Base-by-base conservation (phyloP, 768 basidiomycete genomes). In the Lactarius vividus region DNA sequence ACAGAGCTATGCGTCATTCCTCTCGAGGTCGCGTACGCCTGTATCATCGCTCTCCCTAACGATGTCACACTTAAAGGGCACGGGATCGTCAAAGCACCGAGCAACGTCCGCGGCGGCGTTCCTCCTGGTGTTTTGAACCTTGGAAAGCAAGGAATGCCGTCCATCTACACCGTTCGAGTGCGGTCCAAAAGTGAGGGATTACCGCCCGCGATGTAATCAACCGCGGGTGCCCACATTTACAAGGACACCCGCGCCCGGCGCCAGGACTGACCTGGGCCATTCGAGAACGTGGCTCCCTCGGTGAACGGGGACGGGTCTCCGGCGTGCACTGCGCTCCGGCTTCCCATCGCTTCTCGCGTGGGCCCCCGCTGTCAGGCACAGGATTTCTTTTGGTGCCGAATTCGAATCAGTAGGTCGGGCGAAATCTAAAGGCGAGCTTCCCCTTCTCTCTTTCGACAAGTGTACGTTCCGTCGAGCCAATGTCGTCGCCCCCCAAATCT, bases 161-260 rank as follows among this genome's bases (percentile, higher is more conserved):
- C 44, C 44, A n/a, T 23, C 4, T 20, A 46, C 44, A 23, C 13
- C 53, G 7, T 54, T 31, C 16, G 28, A 6, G 28, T 29, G 18
- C 15, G 7, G 53, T 33, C 31, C 39, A 20, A 31, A 33, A 16
- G 9, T 65, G 64, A 61, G 64, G 55, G 64, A 65, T 57, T 65
- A 65, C 64, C 52, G 65, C 65, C 55, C 29, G 40, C n/a, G 9
- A 40, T 28, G 2, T 57, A 23, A 18, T 37, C 40, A 23, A 16
- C 35, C 10, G 42, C 10, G 42, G 7, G 42, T 4, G 20, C 1
- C 16, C 16, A 37, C 37, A 35, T 35, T 35, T 35, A 5, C 16
- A 4, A n/a, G 42, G 42, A 46, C 44, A 46, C n/a, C n/a, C n/a
- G n/a, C n/a, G n/a, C n/a, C n/a, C n/a, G n/a, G 23, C 4, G 46